These are phyloP conservation scores for Rhinocladiella mackenziei DNA, from an alignment of 2,329 filamentous ascomycete species.

Conservation along the genomic window DNA sequence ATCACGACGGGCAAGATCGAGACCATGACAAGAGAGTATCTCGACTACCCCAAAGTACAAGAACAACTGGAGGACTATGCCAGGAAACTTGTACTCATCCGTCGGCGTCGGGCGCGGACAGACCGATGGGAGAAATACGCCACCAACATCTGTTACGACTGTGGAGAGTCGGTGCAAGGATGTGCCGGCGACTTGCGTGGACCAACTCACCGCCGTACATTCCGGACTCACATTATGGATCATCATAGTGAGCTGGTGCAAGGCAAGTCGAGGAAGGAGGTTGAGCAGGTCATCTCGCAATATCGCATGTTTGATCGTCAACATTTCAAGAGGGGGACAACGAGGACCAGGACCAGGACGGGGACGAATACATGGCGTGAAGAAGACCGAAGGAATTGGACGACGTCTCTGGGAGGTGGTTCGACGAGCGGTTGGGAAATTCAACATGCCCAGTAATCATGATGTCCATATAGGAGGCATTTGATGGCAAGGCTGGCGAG, in stretches of 20 bases:
- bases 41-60: background rate
- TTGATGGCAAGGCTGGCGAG: too few relatives aligned
- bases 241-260: background rate
- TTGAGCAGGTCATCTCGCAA: background rate
- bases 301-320: background rate
- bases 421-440: too few relatives aligned
- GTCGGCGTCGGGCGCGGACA: background rate
- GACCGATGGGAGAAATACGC: background rate
- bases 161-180: background rate
- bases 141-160: background rate
- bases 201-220: background rate
- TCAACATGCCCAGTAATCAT: too few relatives aligned
- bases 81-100: background rate
- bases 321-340: background rate
- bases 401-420: too few relatives aligned
- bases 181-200: background rate
- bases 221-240: background rate
- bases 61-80: background rate
- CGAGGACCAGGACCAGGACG: too few relatives aligned
- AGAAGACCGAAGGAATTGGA: too few relatives aligned
- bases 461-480: too few relatives aligned
- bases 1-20: background rate
- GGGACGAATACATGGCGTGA: too few relatives aligned
- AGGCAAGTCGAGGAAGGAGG: background rate
- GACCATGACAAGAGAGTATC: background rate